Evolutionary conservation across 768 basidiomycete species (phyloP), one percentile per base, ranked within the genome.

Genomic region (Agrocybe chaxingu): DNA sequence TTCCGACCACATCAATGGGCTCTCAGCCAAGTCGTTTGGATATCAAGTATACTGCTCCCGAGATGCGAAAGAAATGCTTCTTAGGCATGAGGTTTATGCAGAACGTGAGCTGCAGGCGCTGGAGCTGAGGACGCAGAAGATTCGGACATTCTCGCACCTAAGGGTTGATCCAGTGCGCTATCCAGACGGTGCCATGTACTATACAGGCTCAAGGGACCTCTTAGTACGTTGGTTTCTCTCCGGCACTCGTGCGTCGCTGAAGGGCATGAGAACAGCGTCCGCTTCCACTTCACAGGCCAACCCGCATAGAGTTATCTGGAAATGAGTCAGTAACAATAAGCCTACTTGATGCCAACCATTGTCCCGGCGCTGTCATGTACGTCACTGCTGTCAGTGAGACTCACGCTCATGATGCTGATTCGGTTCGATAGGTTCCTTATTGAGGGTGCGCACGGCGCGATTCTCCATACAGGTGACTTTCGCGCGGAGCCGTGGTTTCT

Each of bases 401-500:
- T 12, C 7, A 30, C 40, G 12, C 42, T 16, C n/a, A 8, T 10
- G 29, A 38, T 30, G 4, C 11, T 42, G n/a, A 41, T 29, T 24
- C 40, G 30, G 4, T 24, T 11, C 19, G 32, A 12, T 55, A 96
- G 93, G 88, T 96, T 89, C 60, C 76, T 94, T 12, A 80, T 96
- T 39, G 86, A 92, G 64, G 87, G 88, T 12, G 50, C 72, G 3
- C 65, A 76, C 48, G 82, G 85, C 7, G 76, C 90, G 0, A 73
- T 98, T 29, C 79, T 99, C 8, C 93, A 97, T 61, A 98, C 96
- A 0, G 96, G 96, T 32, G 96, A 99, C 65, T 77, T 98, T 48
- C 81, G 96, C 33, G 90, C 90, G 1, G 96, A 99, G 62, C 79
- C 84, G 1, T 85, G 81, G 75, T 89, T 90, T 58, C 64, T 98